phyloP scores from a whole-genome alignment of 495 filamentous ascomycete genomes.

The Penicillium turbatum region DNA sequence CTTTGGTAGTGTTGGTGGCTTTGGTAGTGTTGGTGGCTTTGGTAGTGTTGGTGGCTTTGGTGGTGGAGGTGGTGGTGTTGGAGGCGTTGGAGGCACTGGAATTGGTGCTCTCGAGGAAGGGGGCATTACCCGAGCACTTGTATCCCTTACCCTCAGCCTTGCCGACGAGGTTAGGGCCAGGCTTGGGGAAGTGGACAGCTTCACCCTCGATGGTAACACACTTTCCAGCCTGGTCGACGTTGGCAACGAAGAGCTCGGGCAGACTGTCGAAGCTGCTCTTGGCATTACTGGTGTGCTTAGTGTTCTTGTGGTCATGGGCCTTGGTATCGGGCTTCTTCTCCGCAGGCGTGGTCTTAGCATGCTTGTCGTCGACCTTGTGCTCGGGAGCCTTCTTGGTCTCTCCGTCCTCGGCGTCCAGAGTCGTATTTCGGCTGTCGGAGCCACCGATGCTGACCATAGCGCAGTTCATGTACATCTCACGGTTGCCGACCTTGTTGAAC shows the following conservation, averaged over 20 bases:
- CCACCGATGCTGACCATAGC: conserved; percentile 64
- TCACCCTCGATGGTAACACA: conserved; percentile 30
- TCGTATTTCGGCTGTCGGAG: conserved; percentile 23
- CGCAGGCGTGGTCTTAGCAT: neutral
- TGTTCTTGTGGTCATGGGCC: conserved; percentile 6
- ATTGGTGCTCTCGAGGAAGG: conserved; percentile 17
- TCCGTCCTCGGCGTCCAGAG: neutral
- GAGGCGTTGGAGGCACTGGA: neutral
- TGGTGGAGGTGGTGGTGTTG: conserved; percentile 3
- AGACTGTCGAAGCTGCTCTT: conserved; percentile 17
- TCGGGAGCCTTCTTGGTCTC: neutral
- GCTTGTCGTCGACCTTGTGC: neutral
- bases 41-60: neutral
- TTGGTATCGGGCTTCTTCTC: conserved; percentile 1
- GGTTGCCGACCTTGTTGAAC: conserved; percentile 86
- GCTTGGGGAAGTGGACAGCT: conserved; percentile 27
- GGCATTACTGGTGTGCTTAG: conserved; percentile 33
- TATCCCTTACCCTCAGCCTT: conserved; percentile 20
- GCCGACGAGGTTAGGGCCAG: conserved; percentile 23
- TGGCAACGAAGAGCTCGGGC: conserved; percentile 58
- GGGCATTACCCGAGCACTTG: conserved; percentile 25
- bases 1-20: neutral
- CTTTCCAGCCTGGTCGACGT: conserved; percentile 41
- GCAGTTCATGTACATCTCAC: conserved; percentile 97
- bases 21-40: neutral